These are phyloP conservation scores for Wallemia ichthyophaga DNA, from an alignment of 1,284 basidiomycete species.

Conservation along the genomic window DNA sequence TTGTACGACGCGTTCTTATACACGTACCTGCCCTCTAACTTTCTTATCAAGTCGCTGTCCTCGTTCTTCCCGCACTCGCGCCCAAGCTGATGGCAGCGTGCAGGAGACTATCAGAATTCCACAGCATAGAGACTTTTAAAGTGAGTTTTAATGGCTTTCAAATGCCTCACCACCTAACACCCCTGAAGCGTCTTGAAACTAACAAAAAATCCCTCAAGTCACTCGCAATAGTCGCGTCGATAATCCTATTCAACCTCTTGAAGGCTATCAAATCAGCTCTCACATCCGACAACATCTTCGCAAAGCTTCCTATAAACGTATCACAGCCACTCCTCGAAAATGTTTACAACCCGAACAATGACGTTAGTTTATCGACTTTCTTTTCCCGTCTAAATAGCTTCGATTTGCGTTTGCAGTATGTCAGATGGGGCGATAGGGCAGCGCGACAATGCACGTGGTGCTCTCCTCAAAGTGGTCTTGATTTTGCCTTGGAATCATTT, in stretches of 20 bases:
- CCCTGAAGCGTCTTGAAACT: neutral
- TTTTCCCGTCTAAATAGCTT: neutral
- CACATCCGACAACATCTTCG: neutral
- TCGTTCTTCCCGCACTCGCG: neutral
- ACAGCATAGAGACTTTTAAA: neutral
- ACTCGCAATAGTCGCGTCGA: neutral
- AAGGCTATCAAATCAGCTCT: neutral
- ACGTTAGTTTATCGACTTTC: neutral
- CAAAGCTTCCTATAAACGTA: neutral
- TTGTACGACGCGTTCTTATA: too few species aligned
- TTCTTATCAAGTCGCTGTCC: neutral
- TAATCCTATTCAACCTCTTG: neutral
- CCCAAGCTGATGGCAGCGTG: neutral
- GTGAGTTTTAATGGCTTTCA: neutral
- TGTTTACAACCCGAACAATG: neutral
- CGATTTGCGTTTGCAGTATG: neutral
- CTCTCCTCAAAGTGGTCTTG: neutral
- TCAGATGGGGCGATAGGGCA: neutral
- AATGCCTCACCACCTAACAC: neutral
- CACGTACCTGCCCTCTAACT: too few species aligned
- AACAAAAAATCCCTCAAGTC: neutral
- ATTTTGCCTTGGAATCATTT: neutral
- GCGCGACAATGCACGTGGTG: neutral
- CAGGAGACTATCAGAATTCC: neutral
- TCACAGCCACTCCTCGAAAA: neutral